A percentile compares a stretch with the other conserved stretches of the same genome.
Conservation (phyloP, 1,139 yeast species). For the Scheffersomyces illinoinensis region DNA sequence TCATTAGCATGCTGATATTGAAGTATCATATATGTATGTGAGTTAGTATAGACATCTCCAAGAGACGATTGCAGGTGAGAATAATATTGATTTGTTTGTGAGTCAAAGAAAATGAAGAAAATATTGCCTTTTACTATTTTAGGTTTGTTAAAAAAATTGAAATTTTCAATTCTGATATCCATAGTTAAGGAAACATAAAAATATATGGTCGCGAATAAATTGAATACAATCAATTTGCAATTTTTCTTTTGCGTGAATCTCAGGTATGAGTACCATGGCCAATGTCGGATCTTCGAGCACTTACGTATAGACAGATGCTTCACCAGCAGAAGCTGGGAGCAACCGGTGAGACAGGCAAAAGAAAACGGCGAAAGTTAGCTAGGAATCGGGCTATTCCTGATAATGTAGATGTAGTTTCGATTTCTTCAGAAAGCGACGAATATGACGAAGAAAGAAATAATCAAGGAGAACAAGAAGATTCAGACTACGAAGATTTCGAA, state of each 20-base stretch:
- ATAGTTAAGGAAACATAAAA: neutral
- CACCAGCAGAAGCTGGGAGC: neutral
- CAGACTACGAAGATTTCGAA: constrained; percentile 9
- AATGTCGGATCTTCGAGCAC: neutral
- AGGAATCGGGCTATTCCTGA: neutral
- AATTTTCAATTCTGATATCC: neutral
- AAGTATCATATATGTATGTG: neutral
- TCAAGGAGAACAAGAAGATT: constrained; percentile 1
- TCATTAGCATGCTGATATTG: neutral
- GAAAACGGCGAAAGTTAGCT: neutral
- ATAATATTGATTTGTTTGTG: neutral
- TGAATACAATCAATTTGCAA: neutral
- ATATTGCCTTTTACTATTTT: too few species aligned
- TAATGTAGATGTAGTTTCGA: neutral
- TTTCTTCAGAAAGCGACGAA: neutral
- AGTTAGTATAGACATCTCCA: neutral
- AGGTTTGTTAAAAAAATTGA: neutral
- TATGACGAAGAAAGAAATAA: neutral
- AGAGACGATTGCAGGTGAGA: neutral
- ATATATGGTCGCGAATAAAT: neutral
- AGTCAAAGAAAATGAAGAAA: neutral
- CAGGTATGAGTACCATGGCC: neutral
- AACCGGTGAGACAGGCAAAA: neutral
- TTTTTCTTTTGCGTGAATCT: neutral
- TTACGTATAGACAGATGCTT: neutral